Base-by-base conservation (phyloP, 352 stramenopile species). In the Pilasporangium apinafurcum region DNA sequence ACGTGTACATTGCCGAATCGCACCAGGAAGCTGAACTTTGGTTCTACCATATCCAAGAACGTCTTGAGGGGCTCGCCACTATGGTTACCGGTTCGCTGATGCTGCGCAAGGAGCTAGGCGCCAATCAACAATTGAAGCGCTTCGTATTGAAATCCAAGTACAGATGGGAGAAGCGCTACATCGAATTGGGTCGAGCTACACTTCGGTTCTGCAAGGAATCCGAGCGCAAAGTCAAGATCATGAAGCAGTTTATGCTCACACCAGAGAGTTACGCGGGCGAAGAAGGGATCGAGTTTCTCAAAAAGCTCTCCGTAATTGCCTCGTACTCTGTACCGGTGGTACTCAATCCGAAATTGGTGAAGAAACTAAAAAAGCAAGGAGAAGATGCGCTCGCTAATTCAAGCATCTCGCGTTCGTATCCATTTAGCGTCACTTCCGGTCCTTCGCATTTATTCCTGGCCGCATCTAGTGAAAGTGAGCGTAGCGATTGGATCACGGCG, bases 241-340 rank as follows among this genome's bases (percentile, higher is more conserved):
- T 86, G 72, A 83, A 86, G 42, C 72, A 88, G 44, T 88, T 88
- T 27, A 51, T 48, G 14, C 72, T 88, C 35, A 82, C 75, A 1
- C 53, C 53, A 0, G 59, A 62, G 2, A 83, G 59, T 51, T 74
- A 77, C 33, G 65, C 67, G n/a, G 67, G 59, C 14, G 72, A 84
- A 35, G 75, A 87, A 43, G 56, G 45, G 21, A 56, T 73, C n/a
- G 70, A 78, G 17, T 67, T 82, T 31, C 56, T 85, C 32, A 63
- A 58, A 14, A 59, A 69, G 24, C 48, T 67, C 18, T 44, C 39
- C 0, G 13, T 71, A 27, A 5, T 76, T 7, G 61, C 61, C 2
- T 76, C 64, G 8, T 76, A 76, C 21, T 56, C 67, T 18, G 68
- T 68, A 0, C 60, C 67, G 9, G 45, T 76, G 3, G 31, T 59